A percentile compares a stretch with the other conserved stretches of the same genome.
Evolutionary conservation across 2,329 filamentous ascomycete species (phyloP).

Genomic region (Alternaria arborescens): DNA sequence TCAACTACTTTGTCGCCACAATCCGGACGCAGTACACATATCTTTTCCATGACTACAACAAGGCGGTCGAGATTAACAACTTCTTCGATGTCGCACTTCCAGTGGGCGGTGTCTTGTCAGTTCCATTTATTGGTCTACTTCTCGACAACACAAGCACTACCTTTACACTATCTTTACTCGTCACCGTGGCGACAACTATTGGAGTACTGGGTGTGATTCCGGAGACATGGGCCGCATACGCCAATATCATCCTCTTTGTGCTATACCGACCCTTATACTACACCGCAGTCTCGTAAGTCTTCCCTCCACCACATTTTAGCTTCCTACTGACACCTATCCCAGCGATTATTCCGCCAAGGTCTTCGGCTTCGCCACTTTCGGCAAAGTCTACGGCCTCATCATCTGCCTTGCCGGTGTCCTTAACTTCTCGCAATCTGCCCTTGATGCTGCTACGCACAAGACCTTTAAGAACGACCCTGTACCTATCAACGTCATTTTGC

Average conservation of each 20-base stretch:
- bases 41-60: slow-evolving; percentile 69
- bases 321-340: slow-evolving; percentile 6
- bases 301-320: background rate
- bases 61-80: slow-evolving; percentile 76
- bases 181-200: slow-evolving; percentile 75
- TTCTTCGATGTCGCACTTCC: slow-evolving; percentile 89
- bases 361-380: slow-evolving; percentile 89
- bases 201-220: slow-evolving; percentile 80
- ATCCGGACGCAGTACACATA: slow-evolving; percentile 83
- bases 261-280: slow-evolving; percentile 90
- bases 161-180: slow-evolving; percentile 74
- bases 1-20: slow-evolving; percentile 95
- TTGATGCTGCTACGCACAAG: slow-evolving; percentile 80
- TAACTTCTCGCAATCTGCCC: slow-evolving; percentile 82
- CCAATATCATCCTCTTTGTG: slow-evolving; percentile 80
- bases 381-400: slow-evolving; percentile 90
- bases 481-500: slow-evolving; percentile 76
- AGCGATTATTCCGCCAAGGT: slow-evolving; percentile 88
- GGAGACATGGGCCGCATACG: slow-evolving; percentile 74
- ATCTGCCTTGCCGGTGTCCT: slow-evolving; percentile 85
- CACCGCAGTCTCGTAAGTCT: slow-evolving; percentile 75
- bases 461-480: slow-evolving; percentile 76
- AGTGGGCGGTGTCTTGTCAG: slow-evolving; percentile 80
- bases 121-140: slow-evolving; percentile 84
- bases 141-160: slow-evolving; percentile 80